Conservation (phyloP, 768 basidiomycete species). For the Lentinula boryana region DNA sequence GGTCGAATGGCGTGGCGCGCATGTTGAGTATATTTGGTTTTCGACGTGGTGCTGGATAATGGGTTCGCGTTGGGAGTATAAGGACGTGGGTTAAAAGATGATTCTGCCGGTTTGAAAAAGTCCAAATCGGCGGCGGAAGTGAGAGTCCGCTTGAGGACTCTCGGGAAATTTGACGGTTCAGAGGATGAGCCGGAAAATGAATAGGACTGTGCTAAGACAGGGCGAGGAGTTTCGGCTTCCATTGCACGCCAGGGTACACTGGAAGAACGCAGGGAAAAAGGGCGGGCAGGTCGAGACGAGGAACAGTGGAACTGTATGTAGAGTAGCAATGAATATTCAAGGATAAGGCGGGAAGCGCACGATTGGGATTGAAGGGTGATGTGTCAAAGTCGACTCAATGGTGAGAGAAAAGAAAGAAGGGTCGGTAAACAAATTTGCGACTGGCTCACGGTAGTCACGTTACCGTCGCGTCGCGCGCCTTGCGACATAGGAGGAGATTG, state of each 20-base stretch:
- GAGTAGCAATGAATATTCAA: neutral
- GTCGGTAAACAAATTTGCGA: neutral
- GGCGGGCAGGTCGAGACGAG: neutral
- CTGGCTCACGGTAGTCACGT: neutral
- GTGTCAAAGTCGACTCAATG: neutral
- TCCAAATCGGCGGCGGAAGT: slow-evolving; percentile 40
- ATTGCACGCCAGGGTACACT: neutral
- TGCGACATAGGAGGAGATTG: neutral
- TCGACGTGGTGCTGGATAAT: neutral
- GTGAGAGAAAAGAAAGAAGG: neutral
- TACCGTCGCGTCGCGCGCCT: neutral
- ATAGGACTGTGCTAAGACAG: slow-evolving; percentile 20
- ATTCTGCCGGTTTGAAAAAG: slow-evolving; percentile 59
- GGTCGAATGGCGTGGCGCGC: neutral
- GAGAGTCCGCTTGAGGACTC: slow-evolving; percentile 42
- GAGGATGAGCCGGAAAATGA: slow-evolving; percentile 20
- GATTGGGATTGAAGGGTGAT: neutral
- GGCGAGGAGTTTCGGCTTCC: slow-evolving; percentile 8
- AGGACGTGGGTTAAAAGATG: slow-evolving; percentile 62
- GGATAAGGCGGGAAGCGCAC: neutral
- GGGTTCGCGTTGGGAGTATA: slow-evolving; percentile 37
- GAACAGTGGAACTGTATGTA: neutral
- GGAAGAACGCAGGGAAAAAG: neutral
- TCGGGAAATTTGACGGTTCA: slow-evolving; percentile 16
- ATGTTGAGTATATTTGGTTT: slow-evolving; percentile 4